phyloP scores from a whole-genome alignment of 1,284 basidiomycete species.

The Ganoderma lucidum region DNA sequence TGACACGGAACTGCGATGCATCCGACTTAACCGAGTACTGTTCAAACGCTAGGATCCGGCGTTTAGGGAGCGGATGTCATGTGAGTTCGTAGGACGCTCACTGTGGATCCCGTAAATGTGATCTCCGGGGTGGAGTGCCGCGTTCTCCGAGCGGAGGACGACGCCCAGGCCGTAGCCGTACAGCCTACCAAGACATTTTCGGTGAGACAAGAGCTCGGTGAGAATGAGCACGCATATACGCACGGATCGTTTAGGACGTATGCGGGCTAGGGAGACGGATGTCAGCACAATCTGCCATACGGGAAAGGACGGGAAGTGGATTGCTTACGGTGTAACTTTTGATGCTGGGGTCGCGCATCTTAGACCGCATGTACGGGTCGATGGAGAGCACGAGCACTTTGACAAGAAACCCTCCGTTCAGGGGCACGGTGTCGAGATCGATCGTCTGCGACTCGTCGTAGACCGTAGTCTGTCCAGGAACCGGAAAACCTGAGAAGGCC shows the following conservation, averaged over 20 bases:
- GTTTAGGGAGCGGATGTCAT: constrained; percentile 9
- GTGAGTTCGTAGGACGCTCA: constrained; percentile 20
- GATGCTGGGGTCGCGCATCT: constrained; percentile 42
- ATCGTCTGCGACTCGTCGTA: constrained; percentile 56
- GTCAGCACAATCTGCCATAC: not conserved
- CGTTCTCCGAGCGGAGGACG: constrained; percentile 53
- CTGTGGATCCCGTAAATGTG: constrained; percentile 48
- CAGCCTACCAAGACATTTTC: constrained; percentile 15
- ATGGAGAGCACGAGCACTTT: constrained; percentile 56
- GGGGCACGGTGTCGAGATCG: constrained; percentile 55
- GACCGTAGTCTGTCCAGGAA: constrained; percentile 40
- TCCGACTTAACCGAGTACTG: constrained; percentile 29
- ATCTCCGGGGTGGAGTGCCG: constrained; percentile 49
- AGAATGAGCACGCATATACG: not conserved
- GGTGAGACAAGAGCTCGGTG: not conserved
- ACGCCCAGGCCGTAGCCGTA: constrained; percentile 46
- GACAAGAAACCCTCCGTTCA: constrained; percentile 60
- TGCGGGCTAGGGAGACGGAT: not conserved
- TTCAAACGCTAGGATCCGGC: constrained; percentile 30
- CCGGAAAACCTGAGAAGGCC: not conserved
- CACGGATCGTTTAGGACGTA: not conserved
- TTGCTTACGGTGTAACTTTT: constrained; percentile 11
- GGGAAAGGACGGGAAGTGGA: not conserved
- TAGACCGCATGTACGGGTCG: constrained; percentile 55
- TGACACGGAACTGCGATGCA: constrained; percentile 19